Evolutionary conservation across 2,329 filamentous ascomycete species (phyloP).

Genomic region (Ilyonectria robusta): DNA sequence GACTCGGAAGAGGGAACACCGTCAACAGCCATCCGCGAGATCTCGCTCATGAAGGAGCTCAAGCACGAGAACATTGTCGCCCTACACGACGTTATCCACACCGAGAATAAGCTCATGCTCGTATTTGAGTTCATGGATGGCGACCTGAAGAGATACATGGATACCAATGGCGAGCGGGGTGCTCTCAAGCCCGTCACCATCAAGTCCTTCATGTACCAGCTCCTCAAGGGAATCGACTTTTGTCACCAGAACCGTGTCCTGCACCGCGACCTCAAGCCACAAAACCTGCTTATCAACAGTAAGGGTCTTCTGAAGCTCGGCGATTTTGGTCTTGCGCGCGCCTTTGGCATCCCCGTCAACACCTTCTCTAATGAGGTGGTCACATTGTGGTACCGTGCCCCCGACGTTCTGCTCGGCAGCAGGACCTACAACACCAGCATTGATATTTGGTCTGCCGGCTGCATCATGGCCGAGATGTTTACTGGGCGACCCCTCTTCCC

Average conservation of each 20-base stretch:
- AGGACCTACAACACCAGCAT: conserved; percentile 99
- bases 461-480: conserved; percentile 99
- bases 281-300: conserved; percentile 95
- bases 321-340: conserved; percentile 93
- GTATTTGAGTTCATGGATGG: conserved; percentile 99
- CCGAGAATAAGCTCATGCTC: conserved; percentile 99
- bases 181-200: conserved; percentile 91
- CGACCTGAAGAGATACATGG: conserved; percentile 99
- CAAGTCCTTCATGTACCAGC: conserved; percentile 99
- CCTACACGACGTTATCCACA: conserved; percentile 98
- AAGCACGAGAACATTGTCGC: conserved; percentile 99
- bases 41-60: conserved; percentile 98
- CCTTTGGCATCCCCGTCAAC: conserved; percentile 97
- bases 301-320: conserved; percentile 93
- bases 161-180: conserved; percentile 89
- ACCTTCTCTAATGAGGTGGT: conserved; percentile 99
- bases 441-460: conserved; percentile 98
- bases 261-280: conserved; percentile 95
- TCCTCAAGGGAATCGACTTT: conserved; percentile 95
- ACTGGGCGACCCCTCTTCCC: conserved; percentile 96
- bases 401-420: conserved; percentile 93
- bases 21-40: conserved; percentile 97
- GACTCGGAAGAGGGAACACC: conserved; percentile 98
- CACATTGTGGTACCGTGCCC: conserved; percentile 96
- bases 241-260: conserved; percentile 98